Evolutionary conservation across 495 filamentous ascomycete species (phyloP).

Genomic region (Hypoxylon trugodes): DNA sequence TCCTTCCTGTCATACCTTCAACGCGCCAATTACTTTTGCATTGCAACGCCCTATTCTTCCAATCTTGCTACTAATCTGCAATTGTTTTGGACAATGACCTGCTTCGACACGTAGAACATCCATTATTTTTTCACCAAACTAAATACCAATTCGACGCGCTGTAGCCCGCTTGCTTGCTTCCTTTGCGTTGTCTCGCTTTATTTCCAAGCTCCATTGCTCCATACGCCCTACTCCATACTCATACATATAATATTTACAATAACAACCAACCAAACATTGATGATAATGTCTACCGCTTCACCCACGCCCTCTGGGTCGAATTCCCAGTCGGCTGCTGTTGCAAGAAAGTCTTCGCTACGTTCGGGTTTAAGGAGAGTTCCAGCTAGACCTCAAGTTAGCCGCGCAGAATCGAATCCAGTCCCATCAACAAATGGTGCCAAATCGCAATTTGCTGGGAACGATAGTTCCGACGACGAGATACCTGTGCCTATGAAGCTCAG

Average conservation of each 20-base stretch:
- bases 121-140: constrained; percentile 35
- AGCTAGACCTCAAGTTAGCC: constrained; percentile 44
- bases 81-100: constrained; percentile 41
- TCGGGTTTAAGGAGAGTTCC: constrained; percentile 51
- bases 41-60: constrained; percentile 39
- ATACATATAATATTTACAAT: constrained; percentile 13
- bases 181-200: constrained; percentile 12
- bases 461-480: constrained; percentile 80
- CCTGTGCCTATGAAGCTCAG: constrained; percentile 80
- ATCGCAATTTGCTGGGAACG: constrained; percentile 50
- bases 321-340: constrained; percentile 46
- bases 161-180: constrained; percentile 7
- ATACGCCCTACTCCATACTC: background rate
- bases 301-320: constrained; percentile 49
- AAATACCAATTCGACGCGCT: constrained; percentile 22
- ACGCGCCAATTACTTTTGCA: constrained; percentile 38
- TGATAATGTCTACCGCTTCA: constrained; percentile 48
- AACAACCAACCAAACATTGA: constrained; percentile 15
- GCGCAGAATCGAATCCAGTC: constrained; percentile 51
- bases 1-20: constrained; percentile 14
- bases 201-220: background rate
- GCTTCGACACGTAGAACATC: constrained; percentile 48
- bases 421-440: constrained; percentile 33
- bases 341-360: constrained; percentile 53
- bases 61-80: constrained; percentile 32